Percentiles rank a stretch among this genome's conserved stretches.
Evolutionary conservation across 2,329 filamentous ascomycete species (phyloP).

Genomic region (Microcyclosporella mali): DNA sequence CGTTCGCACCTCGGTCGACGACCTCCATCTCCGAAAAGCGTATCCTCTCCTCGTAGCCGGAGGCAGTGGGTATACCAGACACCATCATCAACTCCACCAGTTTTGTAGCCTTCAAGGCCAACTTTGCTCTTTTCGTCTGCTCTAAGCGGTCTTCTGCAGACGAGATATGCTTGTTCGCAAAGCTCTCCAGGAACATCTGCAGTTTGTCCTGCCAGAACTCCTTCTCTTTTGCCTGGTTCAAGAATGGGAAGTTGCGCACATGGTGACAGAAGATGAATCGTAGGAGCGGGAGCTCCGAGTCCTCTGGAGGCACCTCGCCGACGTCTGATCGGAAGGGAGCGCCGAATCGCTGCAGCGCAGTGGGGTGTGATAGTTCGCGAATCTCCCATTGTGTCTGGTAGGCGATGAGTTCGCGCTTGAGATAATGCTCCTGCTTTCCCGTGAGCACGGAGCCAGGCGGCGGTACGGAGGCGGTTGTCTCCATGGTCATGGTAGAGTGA

Average conservation of each 20-base stretch:
- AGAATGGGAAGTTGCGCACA: slow-evolving; percentile 94
- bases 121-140: slow-evolving; percentile 88
- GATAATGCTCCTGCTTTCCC: slow-evolving; percentile 97
- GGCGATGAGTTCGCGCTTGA: slow-evolving; percentile 90
- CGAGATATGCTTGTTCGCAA: slow-evolving; percentile 93
- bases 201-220: slow-evolving; percentile 99
- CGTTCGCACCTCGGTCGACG: slow-evolving; percentile 86
- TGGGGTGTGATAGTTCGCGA: slow-evolving; percentile 85
- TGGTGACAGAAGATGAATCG: slow-evolving; percentile 97
- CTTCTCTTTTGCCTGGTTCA: slow-evolving; percentile 94
- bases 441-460: slow-evolving; percentile 63
- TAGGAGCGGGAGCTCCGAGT: slow-evolving; percentile 88
- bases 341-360: slow-evolving; percentile 88
- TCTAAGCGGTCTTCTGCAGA: slow-evolving; percentile 93
- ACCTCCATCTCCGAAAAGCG: slow-evolving; percentile 96
- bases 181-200: slow-evolving; percentile 93
- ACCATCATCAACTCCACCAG: slow-evolving; percentile 99
- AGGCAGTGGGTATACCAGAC: slow-evolving; percentile 88
- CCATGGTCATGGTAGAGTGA: slow-evolving; percentile 22
- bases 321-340: slow-evolving; percentile 90
- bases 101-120: slow-evolving; percentile 90
- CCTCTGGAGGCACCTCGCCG: slow-evolving; percentile 85
- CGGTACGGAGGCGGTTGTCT: slow-evolving; percentile 42
- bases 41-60: slow-evolving; percentile 95
- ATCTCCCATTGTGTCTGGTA: slow-evolving; percentile 89